Conservation (phyloP, 1,139 yeast species). For the Meyerozyma smithsonii region DNA sequence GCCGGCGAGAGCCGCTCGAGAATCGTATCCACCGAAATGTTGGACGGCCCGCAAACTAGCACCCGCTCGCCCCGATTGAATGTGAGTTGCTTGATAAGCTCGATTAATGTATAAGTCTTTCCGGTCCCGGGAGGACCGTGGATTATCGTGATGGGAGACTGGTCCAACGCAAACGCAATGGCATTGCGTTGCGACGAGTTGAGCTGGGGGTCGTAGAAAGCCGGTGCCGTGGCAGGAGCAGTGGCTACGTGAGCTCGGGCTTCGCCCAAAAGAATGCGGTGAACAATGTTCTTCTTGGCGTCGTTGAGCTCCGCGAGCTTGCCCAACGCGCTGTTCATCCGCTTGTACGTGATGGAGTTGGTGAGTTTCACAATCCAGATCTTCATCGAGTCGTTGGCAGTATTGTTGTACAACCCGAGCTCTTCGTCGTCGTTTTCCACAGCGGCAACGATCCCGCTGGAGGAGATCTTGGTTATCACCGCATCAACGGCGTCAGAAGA, state of each 20-base stretch:
- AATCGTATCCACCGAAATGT: slow-evolving; percentile 91
- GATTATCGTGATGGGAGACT: slow-evolving; percentile 40
- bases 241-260: slow-evolving; percentile 20
- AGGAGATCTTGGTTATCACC: slow-evolving; percentile 51
- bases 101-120: slow-evolving; percentile 79
- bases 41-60: slow-evolving; percentile 92
- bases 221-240: slow-evolving; percentile 8
- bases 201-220: slow-evolving; percentile 47
- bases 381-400: slow-evolving; percentile 33
- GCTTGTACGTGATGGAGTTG: slow-evolving; percentile 63
- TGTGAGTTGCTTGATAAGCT: slow-evolving; percentile 70
- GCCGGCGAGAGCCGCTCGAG: slow-evolving; percentile 64
- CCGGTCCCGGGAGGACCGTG: slow-evolving; percentile 55
- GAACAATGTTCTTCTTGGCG: slow-evolving; percentile 29
- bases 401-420: slow-evolving; percentile 40
- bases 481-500: slow-evolving; percentile 43
- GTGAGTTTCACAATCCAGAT: slow-evolving; percentile 65
- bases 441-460: slow-evolving; percentile 46
- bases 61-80: slow-evolving; percentile 56
- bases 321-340: slow-evolving; percentile 79
- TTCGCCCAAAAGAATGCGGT: slow-evolving; percentile 45
- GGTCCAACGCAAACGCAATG: slow-evolving; percentile 33
- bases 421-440: slow-evolving; percentile 55
- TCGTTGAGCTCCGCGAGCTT: slow-evolving; percentile 50
- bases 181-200: slow-evolving; percentile 64